Conservation (phyloP, 2,329 filamentous ascomycete genomes). For the Falciphora oryzae region DNA sequence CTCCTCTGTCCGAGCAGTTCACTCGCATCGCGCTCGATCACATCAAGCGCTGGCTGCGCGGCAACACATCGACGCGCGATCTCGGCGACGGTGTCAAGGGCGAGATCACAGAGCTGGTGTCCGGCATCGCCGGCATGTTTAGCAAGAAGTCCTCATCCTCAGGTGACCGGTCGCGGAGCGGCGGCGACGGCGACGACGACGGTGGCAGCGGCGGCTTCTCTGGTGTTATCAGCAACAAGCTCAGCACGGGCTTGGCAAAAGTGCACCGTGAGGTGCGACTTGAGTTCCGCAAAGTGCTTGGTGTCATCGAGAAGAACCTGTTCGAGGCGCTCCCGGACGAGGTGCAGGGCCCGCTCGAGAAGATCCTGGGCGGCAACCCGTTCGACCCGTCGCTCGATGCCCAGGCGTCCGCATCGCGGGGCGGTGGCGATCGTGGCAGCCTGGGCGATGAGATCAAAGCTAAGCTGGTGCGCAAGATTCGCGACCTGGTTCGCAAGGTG, state of each 20-base stretch:
- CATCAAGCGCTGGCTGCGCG: conserved; percentile 39
- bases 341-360: conserved; percentile 38
- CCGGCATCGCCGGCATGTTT: conserved; percentile 36
- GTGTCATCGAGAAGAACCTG: conserved; percentile 37
- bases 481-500: conserved; percentile 36
- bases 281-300: conserved; percentile 39
- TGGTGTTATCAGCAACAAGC: conserved; percentile 39
- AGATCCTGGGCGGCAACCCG: conserved; percentile 40
- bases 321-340: conserved; percentile 38
- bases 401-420: conserved; percentile 26
- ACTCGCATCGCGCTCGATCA: conserved; percentile 39
- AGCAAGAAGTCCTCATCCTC: conserved; percentile 28
- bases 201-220: conserved; percentile 33
- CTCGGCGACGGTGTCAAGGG: conserved; percentile 37
- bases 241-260: conserved; percentile 36
- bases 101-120: conserved; percentile 39
- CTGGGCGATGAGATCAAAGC: conserved; percentile 37
- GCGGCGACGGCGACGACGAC: conserved; percentile 21
- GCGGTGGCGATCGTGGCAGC: conserved; percentile 11
- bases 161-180: conserved; percentile 19
- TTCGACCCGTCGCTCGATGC: conserved; percentile 38
- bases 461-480: conserved; percentile 39
- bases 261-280: conserved; percentile 40
- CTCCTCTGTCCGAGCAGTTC: conserved; percentile 39
- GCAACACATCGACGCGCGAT: conserved; percentile 35